Conservation (phyloP, 73 alveolate species). For the Uronychia setigera region DNA sequence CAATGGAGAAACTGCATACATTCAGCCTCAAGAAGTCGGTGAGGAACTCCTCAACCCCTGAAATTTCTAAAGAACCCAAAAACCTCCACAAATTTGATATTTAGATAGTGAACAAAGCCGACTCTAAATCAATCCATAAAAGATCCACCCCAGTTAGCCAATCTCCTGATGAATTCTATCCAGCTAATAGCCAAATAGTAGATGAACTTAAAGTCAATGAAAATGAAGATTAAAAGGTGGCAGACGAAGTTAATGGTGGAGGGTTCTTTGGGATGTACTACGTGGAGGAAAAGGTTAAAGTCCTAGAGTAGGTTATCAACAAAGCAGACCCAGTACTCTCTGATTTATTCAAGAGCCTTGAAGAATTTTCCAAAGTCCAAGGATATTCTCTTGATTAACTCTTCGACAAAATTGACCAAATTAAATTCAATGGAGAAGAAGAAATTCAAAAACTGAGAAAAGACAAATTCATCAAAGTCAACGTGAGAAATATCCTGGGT, state of each 20-base stretch:
- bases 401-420: too few species aligned
- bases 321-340: constrained; percentile 3
- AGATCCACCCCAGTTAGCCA: too few species aligned
- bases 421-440: too few species aligned
- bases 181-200: not conserved
- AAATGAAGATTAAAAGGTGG: not conserved
- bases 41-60: too few species aligned
- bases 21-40: too few species aligned
- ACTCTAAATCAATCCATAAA: too few species aligned
- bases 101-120: too few species aligned
- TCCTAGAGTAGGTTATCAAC: constrained; percentile 28
- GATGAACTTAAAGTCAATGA: not conserved
- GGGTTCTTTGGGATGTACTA: constrained; percentile 29
- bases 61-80: too few species aligned
- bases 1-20: too few species aligned
- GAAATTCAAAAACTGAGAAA: not conserved
- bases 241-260: too few species aligned
- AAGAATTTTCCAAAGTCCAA: not conserved
- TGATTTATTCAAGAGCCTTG: not conserved
- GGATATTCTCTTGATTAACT: not conserved
- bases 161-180: too few species aligned
- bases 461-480: not conserved
- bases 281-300: constrained; percentile 51
- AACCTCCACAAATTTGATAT: too few species aligned
- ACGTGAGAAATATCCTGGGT: not conserved